Conservation (phyloP, 345 rosid species). For the Mercurialis annua region DNA sequence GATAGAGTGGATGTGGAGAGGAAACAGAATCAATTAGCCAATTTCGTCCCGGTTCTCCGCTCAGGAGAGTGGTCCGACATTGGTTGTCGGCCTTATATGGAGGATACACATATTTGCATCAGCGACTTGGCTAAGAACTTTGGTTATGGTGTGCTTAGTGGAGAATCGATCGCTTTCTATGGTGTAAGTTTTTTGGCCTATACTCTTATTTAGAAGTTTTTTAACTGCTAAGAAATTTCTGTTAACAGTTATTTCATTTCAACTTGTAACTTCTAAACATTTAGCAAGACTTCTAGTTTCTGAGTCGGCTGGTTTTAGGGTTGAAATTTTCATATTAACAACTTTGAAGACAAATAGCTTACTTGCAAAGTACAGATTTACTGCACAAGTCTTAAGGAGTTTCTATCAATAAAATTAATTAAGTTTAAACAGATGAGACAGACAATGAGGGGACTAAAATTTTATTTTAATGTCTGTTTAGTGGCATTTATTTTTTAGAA, state of each 20-base stretch:
- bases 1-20: constrained; percentile 36
- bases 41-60: constrained; percentile 52
- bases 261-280: no score
- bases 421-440: background rate
- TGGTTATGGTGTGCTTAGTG: constrained; percentile 31
- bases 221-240: background rate
- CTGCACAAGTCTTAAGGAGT: no score
- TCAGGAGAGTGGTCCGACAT: constrained; percentile 86
- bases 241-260: background rate
- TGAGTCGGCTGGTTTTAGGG: background rate
- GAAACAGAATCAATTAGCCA: constrained; percentile 28
- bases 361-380: background rate
- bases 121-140: constrained; percentile 54
- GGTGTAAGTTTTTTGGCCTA: constrained; percentile 47
- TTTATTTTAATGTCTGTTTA: background rate
- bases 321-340: background rate
- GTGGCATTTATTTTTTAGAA: background rate
- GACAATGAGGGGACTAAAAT: background rate
- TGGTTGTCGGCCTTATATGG: constrained; percentile 60
- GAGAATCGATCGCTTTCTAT: constrained; percentile 56
- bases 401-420: no score
- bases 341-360: background rate
- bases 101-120: constrained; percentile 79
- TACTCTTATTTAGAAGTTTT: background rate
- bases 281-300: background rate